phyloP scores from a whole-genome alignment of 1,284 basidiomycete genomes.

The Apiotrichum mycotoxinovorans region DNA sequence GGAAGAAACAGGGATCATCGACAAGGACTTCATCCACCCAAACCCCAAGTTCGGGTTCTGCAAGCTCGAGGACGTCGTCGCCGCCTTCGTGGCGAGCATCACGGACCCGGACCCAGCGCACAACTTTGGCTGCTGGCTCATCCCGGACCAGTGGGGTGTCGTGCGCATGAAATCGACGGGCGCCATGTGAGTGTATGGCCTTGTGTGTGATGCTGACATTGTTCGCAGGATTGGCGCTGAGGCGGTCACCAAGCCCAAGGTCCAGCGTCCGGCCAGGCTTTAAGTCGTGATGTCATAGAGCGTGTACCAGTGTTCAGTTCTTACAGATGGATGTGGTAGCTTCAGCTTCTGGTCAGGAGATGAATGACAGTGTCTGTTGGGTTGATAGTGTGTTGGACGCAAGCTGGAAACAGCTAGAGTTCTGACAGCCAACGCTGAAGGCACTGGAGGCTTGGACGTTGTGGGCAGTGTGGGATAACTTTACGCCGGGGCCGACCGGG shows the following conservation, averaged over 20 bases:
- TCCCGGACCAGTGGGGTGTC: constrained; percentile 5
- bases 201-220: not conserved
- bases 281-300: too few species aligned
- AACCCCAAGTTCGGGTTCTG: not conserved
- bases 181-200: not conserved
- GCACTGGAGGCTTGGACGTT: too few species aligned
- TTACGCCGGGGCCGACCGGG: too few species aligned
- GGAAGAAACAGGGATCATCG: not conserved
- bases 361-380: too few species aligned
- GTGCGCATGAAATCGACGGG: constrained; percentile 1
- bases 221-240: constrained; percentile 12
- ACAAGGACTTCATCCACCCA: constrained; percentile 5
- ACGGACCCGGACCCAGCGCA: constrained; percentile 1
- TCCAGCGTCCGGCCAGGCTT: too few species aligned
- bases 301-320: too few species aligned
- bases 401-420: too few species aligned
- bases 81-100: constrained; percentile 1
- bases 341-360: too few species aligned
- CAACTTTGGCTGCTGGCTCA: constrained; percentile 1
- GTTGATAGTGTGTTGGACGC: too few species aligned
- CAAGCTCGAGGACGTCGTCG: constrained; percentile 5
- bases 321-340: too few species aligned
- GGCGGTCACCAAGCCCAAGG: constrained; percentile 2
- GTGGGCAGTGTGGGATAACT: too few species aligned
- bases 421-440: too few species aligned